These are phyloP conservation scores for Phaeoacremonium minimum DNA, from an alignment of 2,329 filamentous ascomycete genomes.

Conservation along the genomic window DNA sequence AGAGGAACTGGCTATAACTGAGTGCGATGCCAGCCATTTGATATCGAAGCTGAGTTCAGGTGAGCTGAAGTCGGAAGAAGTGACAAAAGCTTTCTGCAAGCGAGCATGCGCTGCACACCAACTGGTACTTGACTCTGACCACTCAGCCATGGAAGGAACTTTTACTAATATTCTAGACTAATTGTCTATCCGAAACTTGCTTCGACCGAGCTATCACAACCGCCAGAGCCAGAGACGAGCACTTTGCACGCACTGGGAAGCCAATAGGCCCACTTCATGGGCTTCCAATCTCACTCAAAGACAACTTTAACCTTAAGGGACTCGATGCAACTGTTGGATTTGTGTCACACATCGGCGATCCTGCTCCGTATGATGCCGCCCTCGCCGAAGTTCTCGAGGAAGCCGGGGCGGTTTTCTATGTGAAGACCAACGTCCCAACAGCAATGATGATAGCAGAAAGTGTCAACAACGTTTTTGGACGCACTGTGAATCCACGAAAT, in stretches of 20 bases:
- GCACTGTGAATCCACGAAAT: constrained; percentile 59
- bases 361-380: constrained; percentile 37
- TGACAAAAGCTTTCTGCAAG: constrained; percentile 32
- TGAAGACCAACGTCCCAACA: constrained; percentile 55
- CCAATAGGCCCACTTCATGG: constrained; percentile 60
- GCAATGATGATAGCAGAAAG: constrained; percentile 65
- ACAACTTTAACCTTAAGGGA: constrained; percentile 62
- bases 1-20: constrained; percentile 33
- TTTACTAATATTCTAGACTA: constrained; percentile 23
- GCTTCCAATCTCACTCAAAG: constrained; percentile 63
- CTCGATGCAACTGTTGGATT: constrained; percentile 62
- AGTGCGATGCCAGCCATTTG: constrained; percentile 23
- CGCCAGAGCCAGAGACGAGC: constrained; percentile 44
- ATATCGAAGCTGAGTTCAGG: constrained; percentile 28
- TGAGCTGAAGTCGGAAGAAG: constrained; percentile 26
- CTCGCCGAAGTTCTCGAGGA: constrained; percentile 35
- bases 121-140: constrained; percentile 16
- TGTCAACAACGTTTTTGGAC: constrained; percentile 61
- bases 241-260: constrained; percentile 40
- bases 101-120: constrained; percentile 31
- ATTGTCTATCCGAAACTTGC: constrained; percentile 47
- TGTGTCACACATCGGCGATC: constrained; percentile 54
- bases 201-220: constrained; percentile 36
- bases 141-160: background rate
- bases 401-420: constrained; percentile 50